These are phyloP conservation scores for Rickenella mellea DNA, from an alignment of 768 basidiomycete species.

Conservation along the genomic window DNA sequence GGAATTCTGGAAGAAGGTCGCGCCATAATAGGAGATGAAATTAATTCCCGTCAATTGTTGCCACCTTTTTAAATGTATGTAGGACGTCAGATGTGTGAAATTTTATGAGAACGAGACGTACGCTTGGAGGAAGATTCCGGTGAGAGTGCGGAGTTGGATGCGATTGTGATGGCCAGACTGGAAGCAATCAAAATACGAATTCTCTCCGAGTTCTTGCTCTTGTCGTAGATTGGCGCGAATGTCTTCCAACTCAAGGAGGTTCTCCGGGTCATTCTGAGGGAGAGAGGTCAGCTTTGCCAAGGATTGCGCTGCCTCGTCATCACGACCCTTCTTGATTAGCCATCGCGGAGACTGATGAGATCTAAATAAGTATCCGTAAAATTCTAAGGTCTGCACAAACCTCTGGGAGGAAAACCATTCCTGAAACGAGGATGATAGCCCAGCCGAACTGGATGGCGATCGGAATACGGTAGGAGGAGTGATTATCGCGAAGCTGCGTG, in stretches of 20 bases:
- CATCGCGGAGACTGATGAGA: constrained; percentile 77
- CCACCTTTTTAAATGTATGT: too few relatives aligned
- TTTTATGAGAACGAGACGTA: too few relatives aligned
- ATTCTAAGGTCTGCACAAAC: too few relatives aligned
- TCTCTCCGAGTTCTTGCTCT: constrained; percentile 52
- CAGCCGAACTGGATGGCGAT: constrained; percentile 74
- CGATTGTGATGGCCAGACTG: constrained; percentile 32
- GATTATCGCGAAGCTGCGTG: constrained; percentile 41
- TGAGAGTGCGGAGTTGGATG: constrained; percentile 67
- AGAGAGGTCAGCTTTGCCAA: constrained; percentile 56
- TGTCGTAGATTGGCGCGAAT: constrained; percentile 51
- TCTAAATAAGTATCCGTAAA: too few relatives aligned
- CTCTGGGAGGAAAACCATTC: constrained; percentile 71
- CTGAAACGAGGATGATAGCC: constrained; percentile 59
- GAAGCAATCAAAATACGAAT: constrained; percentile 62
- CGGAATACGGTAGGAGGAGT: constrained; percentile 59
- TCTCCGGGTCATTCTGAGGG: constrained; percentile 38
- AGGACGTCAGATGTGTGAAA: too few relatives aligned
- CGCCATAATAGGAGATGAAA: constrained; percentile 53
- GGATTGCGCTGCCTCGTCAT: constrained; percentile 48
- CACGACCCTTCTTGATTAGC: constrained; percentile 57
- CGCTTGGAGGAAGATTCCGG: constrained; percentile 74
- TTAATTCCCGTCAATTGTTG: constrained; percentile 82
- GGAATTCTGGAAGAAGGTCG: constrained; percentile 36
- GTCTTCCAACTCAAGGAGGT: constrained; percentile 41